These are phyloP conservation scores for Fusarium haematococcum DNA, from an alignment of 2,329 filamentous ascomycete genomes.

Conservation along the genomic window DNA sequence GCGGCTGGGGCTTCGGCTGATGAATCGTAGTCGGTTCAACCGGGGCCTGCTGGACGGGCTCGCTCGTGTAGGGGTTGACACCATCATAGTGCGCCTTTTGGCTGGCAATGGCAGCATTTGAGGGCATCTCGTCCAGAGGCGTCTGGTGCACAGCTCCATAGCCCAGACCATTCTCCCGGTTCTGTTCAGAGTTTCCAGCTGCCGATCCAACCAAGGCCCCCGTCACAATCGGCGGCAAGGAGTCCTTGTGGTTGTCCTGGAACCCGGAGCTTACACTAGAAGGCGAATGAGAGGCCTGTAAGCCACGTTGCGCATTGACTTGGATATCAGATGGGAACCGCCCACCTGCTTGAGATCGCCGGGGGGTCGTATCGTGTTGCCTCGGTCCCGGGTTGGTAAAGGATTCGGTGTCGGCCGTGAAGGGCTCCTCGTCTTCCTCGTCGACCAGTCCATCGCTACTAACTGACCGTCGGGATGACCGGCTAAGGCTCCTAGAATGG, in stretches of 20 bases:
- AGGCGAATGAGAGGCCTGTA: slow-evolving; percentile 82
- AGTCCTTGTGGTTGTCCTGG: slow-evolving; percentile 59
- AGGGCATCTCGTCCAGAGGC: slow-evolving; percentile 61
- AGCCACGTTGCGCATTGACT: slow-evolving; percentile 80
- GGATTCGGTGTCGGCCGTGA: slow-evolving; percentile 63
- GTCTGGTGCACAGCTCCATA: slow-evolving; percentile 61
- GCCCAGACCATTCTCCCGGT: slow-evolving; percentile 49
- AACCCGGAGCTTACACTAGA: slow-evolving; percentile 83
- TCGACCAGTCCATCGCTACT: slow-evolving; percentile 86
- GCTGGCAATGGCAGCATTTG: slow-evolving; percentile 62
- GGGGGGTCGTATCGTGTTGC: slow-evolving; percentile 63
- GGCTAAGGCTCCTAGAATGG: slow-evolving; percentile 83
- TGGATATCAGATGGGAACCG: slow-evolving; percentile 95
- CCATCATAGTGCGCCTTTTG: slow-evolving; percentile 65
- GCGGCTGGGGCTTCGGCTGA: slow-evolving; percentile 16
- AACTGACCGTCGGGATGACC: slow-evolving; percentile 69
- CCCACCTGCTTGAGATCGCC: slow-evolving; percentile 90
- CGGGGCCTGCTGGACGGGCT: slow-evolving; percentile 50
- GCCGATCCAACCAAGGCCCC: slow-evolving; percentile 59
- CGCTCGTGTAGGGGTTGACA: slow-evolving; percentile 68
- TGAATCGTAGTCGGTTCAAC: slow-evolving; percentile 19
- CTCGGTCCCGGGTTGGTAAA: slow-evolving; percentile 60
- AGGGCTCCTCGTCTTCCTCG: slow-evolving; percentile 74
- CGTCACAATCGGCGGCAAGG: slow-evolving; percentile 69
- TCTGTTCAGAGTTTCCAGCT: slow-evolving; percentile 48